These are phyloP conservation scores for Ascochyta viciae-villosae DNA, from an alignment of 2,329 filamentous ascomycete genomes.

Conservation along the genomic window DNA sequence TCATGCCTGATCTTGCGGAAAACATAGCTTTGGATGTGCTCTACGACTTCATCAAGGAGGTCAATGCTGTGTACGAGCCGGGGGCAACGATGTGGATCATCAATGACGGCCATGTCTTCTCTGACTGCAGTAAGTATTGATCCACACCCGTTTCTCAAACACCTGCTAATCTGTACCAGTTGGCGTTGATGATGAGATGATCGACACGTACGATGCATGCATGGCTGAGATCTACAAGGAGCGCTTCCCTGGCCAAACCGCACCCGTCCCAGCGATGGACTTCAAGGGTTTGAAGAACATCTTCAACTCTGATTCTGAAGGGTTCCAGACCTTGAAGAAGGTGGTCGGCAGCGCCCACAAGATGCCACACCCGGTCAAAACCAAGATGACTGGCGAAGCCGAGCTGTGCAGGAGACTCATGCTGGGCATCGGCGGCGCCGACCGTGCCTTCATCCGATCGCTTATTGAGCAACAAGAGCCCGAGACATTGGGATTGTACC, in stretches of 20 bases:
- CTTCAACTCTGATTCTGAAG: conserved; percentile 34
- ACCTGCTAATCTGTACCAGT: conserved; percentile 32
- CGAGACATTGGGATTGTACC: conserved; percentile 42
- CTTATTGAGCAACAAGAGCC: conserved; percentile 40
- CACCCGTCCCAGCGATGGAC: conserved; percentile 32
- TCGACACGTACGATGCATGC: conserved; percentile 50
- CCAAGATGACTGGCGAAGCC: conserved; percentile 35
- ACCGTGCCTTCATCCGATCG: conserved; percentile 34
- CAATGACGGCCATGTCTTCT: conserved; percentile 54
- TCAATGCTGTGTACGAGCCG: conserved; percentile 50
- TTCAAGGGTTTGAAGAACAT: conserved; percentile 42
- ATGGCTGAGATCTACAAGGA: conserved; percentile 50
- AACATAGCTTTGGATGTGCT: conserved; percentile 52
- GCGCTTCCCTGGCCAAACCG: conserved; percentile 27
- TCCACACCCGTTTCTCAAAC: background rate
- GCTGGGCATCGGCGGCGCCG: conserved; percentile 34
- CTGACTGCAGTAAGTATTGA: conserved; percentile 49
- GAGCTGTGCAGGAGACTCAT: conserved; percentile 43
- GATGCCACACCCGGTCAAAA: conserved; percentile 40
- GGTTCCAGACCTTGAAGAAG: conserved; percentile 31
- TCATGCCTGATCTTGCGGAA: conserved; percentile 54
- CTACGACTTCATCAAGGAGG: conserved; percentile 50
- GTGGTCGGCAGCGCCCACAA: conserved; percentile 28
- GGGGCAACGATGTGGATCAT: conserved; percentile 54
- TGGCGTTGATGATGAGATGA: conserved; percentile 54